Evolutionary conservation across 2,329 filamentous ascomycete genomes (phyloP), one percentile per base, ranked within the genome.

Genomic region (Botrytis deweyae): DNA sequence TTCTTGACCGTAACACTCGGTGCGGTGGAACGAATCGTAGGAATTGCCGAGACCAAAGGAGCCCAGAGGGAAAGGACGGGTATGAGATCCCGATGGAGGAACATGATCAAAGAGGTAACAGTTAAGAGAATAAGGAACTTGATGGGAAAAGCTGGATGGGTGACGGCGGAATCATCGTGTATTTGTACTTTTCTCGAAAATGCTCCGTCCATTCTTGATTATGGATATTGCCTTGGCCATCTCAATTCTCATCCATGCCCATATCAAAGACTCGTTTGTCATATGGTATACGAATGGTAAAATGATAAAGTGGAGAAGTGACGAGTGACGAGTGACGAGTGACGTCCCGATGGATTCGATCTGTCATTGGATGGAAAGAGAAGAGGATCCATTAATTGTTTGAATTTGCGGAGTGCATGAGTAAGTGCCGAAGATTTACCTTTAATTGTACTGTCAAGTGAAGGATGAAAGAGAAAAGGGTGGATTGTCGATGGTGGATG

Each of bases 1-100:
- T 79, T 79, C 68, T 76, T 78, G 9, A 79, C 70, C 4, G 77
- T 75, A 12, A 74, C 78, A 46, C 22, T 42, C 0, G 67, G 67
- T 2, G 25, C 38, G 9, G 16, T 12, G 18, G 62, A 20, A 29
- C 38, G 62, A 6, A 40, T 20, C 1, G 62, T 64, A 12, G 62
- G 62, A n/a, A 42, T 44, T 5, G 38, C 62, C n/a, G 38, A 40
- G 10, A 64, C 62, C 62, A 64, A 7, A 29, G 62, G 38, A 42
- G 62, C n/a, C 4, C n/a, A 64, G 1, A 64, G 25, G 16, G 62
- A 64, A 64, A 64, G 62, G 9, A 64, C 14, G 14, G 62, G 38
- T 3, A 64, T 0, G 16, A 64, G 62, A 29, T 64, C 25, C n/a
- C 62, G 62, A 42, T 10, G 38, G 16, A 29, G 62, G 29, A 64